These are phyloP conservation scores for Maudiozyma turicensis DNA, from an alignment of 805 yeast genomes.

Conservation along the genomic window DNA sequence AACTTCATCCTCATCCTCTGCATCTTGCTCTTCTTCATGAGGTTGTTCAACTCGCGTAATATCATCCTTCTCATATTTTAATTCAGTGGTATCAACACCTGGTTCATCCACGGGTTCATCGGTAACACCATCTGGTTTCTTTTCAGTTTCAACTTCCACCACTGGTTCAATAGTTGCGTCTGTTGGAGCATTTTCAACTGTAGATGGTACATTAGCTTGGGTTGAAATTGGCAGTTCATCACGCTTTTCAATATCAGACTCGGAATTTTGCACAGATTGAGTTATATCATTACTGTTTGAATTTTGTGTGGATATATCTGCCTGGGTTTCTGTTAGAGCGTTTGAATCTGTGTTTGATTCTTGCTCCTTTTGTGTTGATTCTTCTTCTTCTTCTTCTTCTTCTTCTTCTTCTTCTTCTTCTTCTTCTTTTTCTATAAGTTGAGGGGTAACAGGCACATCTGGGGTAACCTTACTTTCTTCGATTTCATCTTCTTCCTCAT, in stretches of 20 bases:
- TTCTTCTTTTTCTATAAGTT: neutral
- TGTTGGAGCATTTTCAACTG: too few relatives aligned
- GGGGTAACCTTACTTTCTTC: neutral
- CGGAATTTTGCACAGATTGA: too few relatives aligned
- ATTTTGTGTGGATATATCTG: too few relatives aligned
- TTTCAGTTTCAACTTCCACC: neutral
- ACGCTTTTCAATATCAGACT: too few relatives aligned
- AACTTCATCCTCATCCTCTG: slow-evolving; percentile 9
- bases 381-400: neutral
- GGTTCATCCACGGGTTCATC: neutral
- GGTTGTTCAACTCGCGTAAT: slow-evolving; percentile 3
- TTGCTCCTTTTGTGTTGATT: neutral
- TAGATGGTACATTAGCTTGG: too few relatives aligned
- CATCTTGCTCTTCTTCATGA: slow-evolving; percentile 16
- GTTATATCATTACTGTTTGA: too few relatives aligned
- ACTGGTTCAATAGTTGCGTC: neutral
- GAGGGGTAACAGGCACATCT: neutral
- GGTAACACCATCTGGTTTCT: neutral
- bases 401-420: neutral
- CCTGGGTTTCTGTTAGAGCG: neutral
- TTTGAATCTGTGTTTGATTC: neutral
- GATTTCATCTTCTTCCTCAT: slow-evolving; percentile 4
- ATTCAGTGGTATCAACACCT: slow-evolving; percentile 5
- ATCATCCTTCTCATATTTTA: slow-evolving; percentile 15
- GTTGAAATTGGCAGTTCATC: too few relatives aligned